phyloP scores from a whole-genome alignment of 331 rosid species.

The Malus hybrid region DNA sequence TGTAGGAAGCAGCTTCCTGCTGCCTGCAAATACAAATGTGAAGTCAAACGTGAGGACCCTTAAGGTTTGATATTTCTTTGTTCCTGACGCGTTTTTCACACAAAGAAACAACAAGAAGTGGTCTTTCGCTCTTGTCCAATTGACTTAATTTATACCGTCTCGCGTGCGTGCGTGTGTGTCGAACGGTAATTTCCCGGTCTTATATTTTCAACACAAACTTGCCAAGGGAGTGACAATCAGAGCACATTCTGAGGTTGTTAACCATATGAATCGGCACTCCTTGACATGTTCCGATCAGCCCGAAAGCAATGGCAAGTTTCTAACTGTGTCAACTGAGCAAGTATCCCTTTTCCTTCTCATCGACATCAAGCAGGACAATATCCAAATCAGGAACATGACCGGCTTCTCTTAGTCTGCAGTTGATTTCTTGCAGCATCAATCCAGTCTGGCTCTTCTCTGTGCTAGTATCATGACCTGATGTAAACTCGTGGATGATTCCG shows the following conservation, averaged over 20 bases:
- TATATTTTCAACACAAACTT: slow-evolving; percentile 55
- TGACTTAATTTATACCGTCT: too few relatives aligned
- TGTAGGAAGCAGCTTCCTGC: neutral
- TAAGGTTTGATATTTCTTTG: neutral
- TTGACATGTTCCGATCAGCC: slow-evolving; percentile 43
- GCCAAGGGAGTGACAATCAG: slow-evolving; percentile 70
- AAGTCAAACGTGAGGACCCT: neutral
- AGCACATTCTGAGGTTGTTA: slow-evolving; percentile 69
- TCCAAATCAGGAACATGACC: slow-evolving; percentile 72
- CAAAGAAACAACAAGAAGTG: too few relatives aligned
- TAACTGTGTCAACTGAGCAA: slow-evolving; percentile 66
- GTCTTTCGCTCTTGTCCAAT: too few relatives aligned
- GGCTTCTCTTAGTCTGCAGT: slow-evolving; percentile 33
- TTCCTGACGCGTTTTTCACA: neutral
- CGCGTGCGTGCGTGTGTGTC: neutral
- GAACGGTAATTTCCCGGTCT: slow-evolving; percentile 45
- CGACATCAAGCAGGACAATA: slow-evolving; percentile 67
- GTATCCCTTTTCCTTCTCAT: slow-evolving; percentile 52
- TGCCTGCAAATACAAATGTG: neutral
- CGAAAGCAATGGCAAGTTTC: slow-evolving; percentile 76
- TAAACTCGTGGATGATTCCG: slow-evolving; percentile 67
- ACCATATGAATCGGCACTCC: slow-evolving; percentile 48
- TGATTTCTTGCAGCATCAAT: slow-evolving; percentile 56
- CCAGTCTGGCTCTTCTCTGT: slow-evolving; percentile 28
- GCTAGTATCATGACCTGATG: slow-evolving; percentile 55